These are phyloP conservation scores for Centaurea solstitialis DNA, from an alignment of 129 eudicot species.

Conservation along the genomic window DNA sequence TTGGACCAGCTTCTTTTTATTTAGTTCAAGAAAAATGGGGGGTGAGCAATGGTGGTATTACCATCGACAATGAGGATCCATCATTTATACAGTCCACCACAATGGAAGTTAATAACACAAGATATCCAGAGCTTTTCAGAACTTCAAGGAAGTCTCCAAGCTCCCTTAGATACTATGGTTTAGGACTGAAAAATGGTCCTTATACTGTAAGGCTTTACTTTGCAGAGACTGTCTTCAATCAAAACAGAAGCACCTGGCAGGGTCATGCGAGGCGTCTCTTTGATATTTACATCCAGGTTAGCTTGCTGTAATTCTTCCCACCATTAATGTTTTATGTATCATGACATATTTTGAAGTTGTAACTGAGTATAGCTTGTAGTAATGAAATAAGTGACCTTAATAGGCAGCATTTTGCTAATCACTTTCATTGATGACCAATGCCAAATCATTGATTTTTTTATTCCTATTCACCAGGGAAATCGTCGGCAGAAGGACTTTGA, in stretches of 20 bases:
- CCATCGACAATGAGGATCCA: constrained; percentile 33
- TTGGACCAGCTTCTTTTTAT: constrained; percentile 50
- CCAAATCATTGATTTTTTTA: background rate
- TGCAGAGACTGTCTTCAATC: constrained; percentile 46
- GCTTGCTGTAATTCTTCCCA: background rate
- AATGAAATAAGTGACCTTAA: background rate
- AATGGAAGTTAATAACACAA: constrained; percentile 28
- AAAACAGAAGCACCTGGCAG: constrained; percentile 35
- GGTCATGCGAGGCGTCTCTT: constrained; percentile 53
- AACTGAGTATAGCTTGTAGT: background rate
- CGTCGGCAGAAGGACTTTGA: constrained; percentile 46
- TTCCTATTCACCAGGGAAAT: constrained; percentile 33
- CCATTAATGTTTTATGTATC: background rate
- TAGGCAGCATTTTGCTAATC: background rate
- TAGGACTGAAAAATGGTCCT: constrained; percentile 50
- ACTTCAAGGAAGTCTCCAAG: constrained; percentile 56
- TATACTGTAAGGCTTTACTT: constrained; percentile 45
- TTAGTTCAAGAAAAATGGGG: constrained; percentile 42
- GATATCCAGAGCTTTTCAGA: constrained; percentile 45
- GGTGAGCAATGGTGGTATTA: constrained; percentile 48
- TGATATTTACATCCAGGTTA: constrained; percentile 59
- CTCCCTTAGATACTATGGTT: constrained; percentile 59
- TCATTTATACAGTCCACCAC: constrained; percentile 36
- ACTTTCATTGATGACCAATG: background rate
- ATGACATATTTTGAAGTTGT: background rate